Evolutionary conservation across 768 basidiomycete genomes (phyloP), one percentile per base, ranked within the genome.

Genomic region (Leccinum arenicola): DNA sequence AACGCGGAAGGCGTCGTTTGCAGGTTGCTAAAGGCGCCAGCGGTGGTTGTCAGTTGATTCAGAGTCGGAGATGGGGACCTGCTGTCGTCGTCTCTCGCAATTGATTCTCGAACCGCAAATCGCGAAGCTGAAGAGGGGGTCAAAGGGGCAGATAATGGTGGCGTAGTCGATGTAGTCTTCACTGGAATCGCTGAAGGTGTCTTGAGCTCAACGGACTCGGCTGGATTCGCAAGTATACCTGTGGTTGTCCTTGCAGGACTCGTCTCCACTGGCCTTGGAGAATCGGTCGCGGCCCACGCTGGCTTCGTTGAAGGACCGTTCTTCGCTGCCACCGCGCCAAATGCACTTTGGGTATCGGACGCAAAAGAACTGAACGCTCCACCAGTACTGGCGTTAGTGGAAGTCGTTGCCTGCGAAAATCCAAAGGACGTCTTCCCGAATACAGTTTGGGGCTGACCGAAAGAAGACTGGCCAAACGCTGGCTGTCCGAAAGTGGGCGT

Each of bases 11-110:
- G 66, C 43, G 74, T 71, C 11, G 72, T 67, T 47, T 72, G 71
- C 8, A 77, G 53, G 55, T 71, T 71, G n/a, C 77, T 73, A 55
- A 83, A 83, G 9, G 78, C 79, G 23, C 76, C 75, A 0, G 65
- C 59, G 12, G 70, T 58, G 8, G 69, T 45, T 45, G 19, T 45
- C 43, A 19, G n/a, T 19, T 45, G 43, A 45, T 45, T 45, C 43
- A 19, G 29, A 10, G 57, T 62, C 9, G 70, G 70, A 43, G 70
- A 71, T n/a, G 70, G 71, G 10, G 71, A 72, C 54, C 69, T 66
- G 54, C 71, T 71, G 10, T 70, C 71, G 6, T 62, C 62, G 4
- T 61, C 62, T 36, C 43, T 57, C 1, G 59, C 23, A 6, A 59
- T 31, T 1, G 63, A 45, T 9, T 65, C 69, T 19, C 72, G 64